These are phyloP conservation scores for Xylaria sp. DNA, from an alignment of 2,329 filamentous ascomycete species.

Conservation along the genomic window DNA sequence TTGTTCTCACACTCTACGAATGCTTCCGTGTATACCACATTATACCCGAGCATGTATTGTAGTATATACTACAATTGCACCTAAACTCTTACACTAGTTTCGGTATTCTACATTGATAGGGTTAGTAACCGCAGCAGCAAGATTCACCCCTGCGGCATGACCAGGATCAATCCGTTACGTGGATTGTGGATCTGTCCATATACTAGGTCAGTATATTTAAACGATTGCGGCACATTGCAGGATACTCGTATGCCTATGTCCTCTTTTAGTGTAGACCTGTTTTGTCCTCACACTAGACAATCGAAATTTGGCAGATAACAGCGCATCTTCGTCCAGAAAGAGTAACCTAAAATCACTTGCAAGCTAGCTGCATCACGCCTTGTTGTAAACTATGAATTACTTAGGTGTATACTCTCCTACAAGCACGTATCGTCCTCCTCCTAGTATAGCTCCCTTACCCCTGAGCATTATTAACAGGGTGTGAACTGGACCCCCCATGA, in stretches of 20 bases:
- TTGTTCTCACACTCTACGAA: background rate
- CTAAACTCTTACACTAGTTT: constrained; percentile 15
- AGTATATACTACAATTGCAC: background rate
- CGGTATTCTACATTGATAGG: constrained; percentile 27
- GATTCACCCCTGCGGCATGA: constrained; percentile 37
- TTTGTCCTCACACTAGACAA: constrained; percentile 1
- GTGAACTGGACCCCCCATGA: constrained; percentile 16
- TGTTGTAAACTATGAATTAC: background rate
- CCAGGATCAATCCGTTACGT: constrained; percentile 41
- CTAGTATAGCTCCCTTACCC: constrained; percentile 15
- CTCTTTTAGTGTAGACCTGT: constrained; percentile 6
- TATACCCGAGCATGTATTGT: background rate
- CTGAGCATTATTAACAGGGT: constrained; percentile 25
- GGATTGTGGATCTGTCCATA: constrained; percentile 33
- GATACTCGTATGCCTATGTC: constrained; percentile 14
- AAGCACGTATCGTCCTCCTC: background rate
- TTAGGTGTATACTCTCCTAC: background rate
- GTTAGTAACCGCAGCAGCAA: constrained; percentile 37
- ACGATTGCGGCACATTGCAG: constrained; percentile 36
- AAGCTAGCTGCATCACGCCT: background rate
- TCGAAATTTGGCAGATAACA: constrained; percentile 1
- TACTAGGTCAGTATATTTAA: constrained; percentile 13
- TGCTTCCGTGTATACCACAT: background rate
- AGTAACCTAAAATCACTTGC: background rate
- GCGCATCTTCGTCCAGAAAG: background rate